Evolutionary conservation across 208 protist genomes (phyloP).

Genomic region (Leishmania braziliensis): DNA sequence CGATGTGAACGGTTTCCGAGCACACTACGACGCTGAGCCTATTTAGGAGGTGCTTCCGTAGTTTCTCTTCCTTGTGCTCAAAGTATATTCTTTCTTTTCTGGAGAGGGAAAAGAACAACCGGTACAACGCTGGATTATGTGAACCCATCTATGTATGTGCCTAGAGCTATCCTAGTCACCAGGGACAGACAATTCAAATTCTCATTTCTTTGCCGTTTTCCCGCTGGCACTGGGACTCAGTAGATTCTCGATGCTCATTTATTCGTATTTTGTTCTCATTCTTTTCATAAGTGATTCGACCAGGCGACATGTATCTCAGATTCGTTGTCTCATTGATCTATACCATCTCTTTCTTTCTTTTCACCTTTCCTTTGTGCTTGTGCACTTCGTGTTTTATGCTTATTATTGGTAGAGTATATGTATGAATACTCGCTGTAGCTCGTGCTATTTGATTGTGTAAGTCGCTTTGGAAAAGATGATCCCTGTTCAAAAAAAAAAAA

Average conservation of each 20-base stretch:
- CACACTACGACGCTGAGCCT: slow-evolving; percentile 58
- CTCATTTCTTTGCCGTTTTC: background rate
- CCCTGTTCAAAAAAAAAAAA: background rate
- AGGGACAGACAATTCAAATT: background rate
- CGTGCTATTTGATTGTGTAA: background rate
- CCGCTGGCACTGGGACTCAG: background rate
- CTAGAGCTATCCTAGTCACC: background rate
- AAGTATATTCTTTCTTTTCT: background rate
- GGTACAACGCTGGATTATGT: background rate
- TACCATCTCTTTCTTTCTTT: slow-evolving; percentile 7
- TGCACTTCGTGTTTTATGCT: background rate
- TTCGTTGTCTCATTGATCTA: slow-evolving; percentile 1
- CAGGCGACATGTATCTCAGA: slow-evolving; percentile 1
- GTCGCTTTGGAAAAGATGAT: background rate
- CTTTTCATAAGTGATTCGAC: background rate
- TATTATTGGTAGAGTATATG: slow-evolving; percentile 14
- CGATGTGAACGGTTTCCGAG: slow-evolving; percentile 71
- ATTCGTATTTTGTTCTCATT: background rate
- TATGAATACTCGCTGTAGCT: background rate
- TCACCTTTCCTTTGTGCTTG: background rate
- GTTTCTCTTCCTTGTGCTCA: slow-evolving; percentile 6
- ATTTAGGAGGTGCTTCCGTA: slow-evolving; percentile 22
- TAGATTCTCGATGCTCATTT: background rate
- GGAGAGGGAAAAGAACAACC: background rate
- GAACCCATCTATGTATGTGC: background rate